Base-by-base conservation (phyloP, 2,329 filamentous ascomycete genomes). In the Hymenoscyphus occultus region DNA sequence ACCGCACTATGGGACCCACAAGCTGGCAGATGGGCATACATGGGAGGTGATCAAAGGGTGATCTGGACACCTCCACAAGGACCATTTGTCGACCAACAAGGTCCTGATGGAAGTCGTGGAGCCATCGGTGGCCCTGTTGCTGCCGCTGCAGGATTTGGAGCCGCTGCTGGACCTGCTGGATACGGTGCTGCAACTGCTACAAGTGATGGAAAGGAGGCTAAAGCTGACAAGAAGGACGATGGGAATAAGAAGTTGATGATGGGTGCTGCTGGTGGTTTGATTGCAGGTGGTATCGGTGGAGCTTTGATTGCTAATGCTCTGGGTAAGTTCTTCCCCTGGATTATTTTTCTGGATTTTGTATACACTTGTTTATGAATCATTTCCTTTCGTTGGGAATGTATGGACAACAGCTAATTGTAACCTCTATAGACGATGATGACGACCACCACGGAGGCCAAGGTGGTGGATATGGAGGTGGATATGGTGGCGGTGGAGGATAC, bases 11-110 rank as follows among this genome's bases (percentile, higher is more conserved):
- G 83, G 77, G 87, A 90, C 69, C 82, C 84, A 64, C 80, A 79
- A 65, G 78, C 81, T 66, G 84, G 87, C 72, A 84, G 85, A 63
- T 89, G 85, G 79, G 90, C 85, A 77, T 91, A 88, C 72, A 80
- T 86, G 64, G 86, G 90, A 56, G 19, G 42, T n/a, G 64, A 65
- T 28, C 65, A 64, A 42, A 67, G 59, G 39, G 67, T 74, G 78
- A 85, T 64, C 57, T 71, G 69, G 69, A 68, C 31, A 16, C 57
- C 67, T 6, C 69, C 69, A 5, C 65, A 62, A 3, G 54, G 51
- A 79, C 83, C 58, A 85, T 85, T 13, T 85, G 86, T 22, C 82
- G 81, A 65, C 22, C 48, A 62, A 28, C 13, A 32, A 5, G 60
- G 45, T 32, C 67, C 59, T 42, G 72, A 71, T 16, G 72, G 65